These are phyloP conservation scores for Flaveria linearis DNA, from an alignment of 129 eudicot genomes.

Conservation along the genomic window DNA sequence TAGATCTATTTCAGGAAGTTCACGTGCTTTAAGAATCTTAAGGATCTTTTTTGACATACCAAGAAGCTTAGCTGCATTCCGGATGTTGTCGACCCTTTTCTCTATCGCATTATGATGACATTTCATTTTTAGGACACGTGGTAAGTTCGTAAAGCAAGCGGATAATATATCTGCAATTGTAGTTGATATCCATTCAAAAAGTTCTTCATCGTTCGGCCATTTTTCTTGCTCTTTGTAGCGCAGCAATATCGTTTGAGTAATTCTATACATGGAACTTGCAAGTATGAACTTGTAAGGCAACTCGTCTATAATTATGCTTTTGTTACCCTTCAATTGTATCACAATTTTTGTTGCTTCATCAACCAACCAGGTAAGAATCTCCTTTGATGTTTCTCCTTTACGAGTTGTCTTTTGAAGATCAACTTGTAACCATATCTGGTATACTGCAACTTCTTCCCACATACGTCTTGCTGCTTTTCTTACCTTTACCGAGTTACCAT, in stretches of 20 bases:
- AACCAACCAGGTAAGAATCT: background rate
- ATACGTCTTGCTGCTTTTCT: background rate
- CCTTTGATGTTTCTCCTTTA: background rate
- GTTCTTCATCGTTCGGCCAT: background rate
- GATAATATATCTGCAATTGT: no score
- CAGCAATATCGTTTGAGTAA: background rate
- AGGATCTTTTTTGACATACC: no score
- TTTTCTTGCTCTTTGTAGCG: background rate
- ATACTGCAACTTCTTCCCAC: background rate
- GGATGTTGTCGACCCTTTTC: no score
- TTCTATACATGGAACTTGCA: conserved; percentile 5
- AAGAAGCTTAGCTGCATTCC: no score
- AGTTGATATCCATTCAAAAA: background rate
- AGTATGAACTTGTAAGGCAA: background rate
- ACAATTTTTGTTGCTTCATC: background rate
- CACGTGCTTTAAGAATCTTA: no score
- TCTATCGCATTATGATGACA: no score
- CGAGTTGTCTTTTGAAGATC: background rate
- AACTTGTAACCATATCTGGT: background rate
- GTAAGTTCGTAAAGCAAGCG: no score
- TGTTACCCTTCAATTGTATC: background rate
- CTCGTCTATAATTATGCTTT: background rate
- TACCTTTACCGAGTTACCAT: background rate
- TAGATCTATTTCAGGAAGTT: no score
- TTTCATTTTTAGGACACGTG: no score